These are phyloP conservation scores for Mortierella sp. DNA, from an alignment of 371 early-diverging fungal genomes.

Conservation along the genomic window DNA sequence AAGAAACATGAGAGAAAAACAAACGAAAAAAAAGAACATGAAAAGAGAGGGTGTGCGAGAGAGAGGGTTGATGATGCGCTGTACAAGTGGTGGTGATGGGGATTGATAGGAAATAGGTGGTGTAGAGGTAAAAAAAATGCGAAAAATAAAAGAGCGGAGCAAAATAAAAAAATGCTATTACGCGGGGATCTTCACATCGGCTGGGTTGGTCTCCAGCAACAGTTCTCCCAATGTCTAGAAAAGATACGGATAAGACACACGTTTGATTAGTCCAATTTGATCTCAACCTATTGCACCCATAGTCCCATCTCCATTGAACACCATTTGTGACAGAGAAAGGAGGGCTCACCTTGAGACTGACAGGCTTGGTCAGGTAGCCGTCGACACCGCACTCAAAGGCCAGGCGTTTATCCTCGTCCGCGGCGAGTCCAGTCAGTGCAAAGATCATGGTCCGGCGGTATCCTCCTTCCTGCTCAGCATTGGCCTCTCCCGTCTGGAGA, in stretches of 20 bases:
- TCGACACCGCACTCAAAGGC: constrained; percentile 61
- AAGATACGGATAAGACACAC: neutral
- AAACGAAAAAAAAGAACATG: neutral
- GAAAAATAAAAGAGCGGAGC: neutral
- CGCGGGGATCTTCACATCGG: neutral
- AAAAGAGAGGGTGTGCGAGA: neutral
- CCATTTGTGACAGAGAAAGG: neutral
- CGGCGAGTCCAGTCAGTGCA: constrained; percentile 60
- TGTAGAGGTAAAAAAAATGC: neutral
- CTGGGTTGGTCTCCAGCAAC: neutral
- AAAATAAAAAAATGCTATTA: constrained; percentile 6
- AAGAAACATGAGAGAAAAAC: neutral
- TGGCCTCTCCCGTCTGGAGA: neutral
- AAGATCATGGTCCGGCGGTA: constrained; percentile 54
- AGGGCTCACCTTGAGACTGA: constrained; percentile 53
- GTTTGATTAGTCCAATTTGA: neutral
- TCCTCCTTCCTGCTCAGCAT: constrained; percentile 2
- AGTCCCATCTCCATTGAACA: neutral
- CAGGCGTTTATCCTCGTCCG: constrained; percentile 57
- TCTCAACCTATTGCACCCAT: neutral
- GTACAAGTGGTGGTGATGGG: neutral
- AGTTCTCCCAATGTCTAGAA: constrained; percentile 20
- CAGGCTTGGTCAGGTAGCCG: constrained; percentile 62
- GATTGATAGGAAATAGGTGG: neutral
- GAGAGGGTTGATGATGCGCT: neutral